Percentiles rank a stretch among this genome's conserved stretches.
phyloP scores from a whole-genome alignment of 139 green algal species.

The Zygnema cylindricum region DNA sequence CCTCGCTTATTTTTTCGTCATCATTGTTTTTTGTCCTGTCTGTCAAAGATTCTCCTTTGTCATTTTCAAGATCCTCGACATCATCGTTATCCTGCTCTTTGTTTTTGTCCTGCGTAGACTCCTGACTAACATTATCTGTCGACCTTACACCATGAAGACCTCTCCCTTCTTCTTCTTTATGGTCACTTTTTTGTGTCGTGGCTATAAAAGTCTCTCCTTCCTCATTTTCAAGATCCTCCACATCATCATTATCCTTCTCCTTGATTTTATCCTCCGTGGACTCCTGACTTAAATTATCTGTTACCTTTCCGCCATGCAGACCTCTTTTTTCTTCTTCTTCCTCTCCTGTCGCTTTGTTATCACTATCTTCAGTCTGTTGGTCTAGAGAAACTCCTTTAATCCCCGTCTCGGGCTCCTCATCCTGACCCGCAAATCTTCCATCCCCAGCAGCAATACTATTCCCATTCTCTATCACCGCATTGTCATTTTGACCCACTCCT shows the following conservation, averaged over 20 bases:
- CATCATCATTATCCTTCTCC: neutral
- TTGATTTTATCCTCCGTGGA: neutral
- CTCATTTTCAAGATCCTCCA: neutral
- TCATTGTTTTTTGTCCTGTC: neutral
- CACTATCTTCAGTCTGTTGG: neutral
- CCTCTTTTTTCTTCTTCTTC: neutral
- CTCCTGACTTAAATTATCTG: neutral
- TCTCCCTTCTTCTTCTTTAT: neutral
- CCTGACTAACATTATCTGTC: neutral
- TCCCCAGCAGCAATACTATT: neutral
- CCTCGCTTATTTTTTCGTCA: neutral
- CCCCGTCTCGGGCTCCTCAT: too few relatives aligned
- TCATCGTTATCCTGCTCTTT: conserved; percentile 32
- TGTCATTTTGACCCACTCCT: too few relatives aligned
- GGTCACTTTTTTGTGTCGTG: neutral
- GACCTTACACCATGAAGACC: neutral
- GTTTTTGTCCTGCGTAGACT: neutral
- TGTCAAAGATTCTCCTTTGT: neutral
- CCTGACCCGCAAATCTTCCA: neutral
- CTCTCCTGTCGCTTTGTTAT: neutral
- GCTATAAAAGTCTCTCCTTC: neutral
- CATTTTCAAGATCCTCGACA: neutral
- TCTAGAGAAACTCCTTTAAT: too few relatives aligned
- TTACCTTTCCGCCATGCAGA: neutral
- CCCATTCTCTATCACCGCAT: neutral